phyloP scores from a whole-genome alignment of 2,329 filamentous ascomycete species.

The Colletotrichum liaoningense region DNA sequence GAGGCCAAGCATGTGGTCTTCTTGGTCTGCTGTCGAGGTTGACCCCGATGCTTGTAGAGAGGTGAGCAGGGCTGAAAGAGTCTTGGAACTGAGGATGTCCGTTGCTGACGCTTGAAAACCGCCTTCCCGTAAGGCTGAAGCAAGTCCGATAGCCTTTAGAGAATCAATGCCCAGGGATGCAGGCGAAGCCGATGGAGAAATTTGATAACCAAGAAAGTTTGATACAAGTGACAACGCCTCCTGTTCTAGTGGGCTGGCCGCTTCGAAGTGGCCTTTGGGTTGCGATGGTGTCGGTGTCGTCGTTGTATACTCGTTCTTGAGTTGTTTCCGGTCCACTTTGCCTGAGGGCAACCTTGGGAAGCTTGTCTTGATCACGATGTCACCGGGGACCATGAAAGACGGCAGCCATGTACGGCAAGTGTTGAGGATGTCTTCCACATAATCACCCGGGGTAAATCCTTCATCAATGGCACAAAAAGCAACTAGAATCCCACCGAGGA shows the following conservation, averaged over 20 bases:
- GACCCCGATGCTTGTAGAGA: constrained; percentile 15
- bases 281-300: not conserved
- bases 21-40: not conserved
- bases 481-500: constrained; percentile 77
- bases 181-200: constrained; percentile 56
- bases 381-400: constrained; percentile 83
- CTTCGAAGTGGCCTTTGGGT: not conserved
- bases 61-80: constrained; percentile 30
- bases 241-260: constrained; percentile 34
- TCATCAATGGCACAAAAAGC: constrained; percentile 75
- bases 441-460: constrained; percentile 21
- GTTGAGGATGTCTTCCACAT: constrained; percentile 57
- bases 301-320: constrained; percentile 52
- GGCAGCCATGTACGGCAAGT: constrained; percentile 82
- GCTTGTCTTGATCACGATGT: constrained; percentile 71
- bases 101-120: constrained; percentile 68
- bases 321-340: constrained; percentile 78
- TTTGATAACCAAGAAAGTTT: constrained; percentile 50
- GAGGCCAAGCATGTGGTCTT: no score
- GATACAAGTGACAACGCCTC: constrained; percentile 55
- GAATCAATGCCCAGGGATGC: constrained; percentile 74
- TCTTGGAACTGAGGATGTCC: constrained; percentile 69
- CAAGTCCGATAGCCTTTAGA: constrained; percentile 59
- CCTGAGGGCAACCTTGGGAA: constrained; percentile 86
- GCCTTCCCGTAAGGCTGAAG: constrained; percentile 69